Conservation (phyloP, 1,284 basidiomycete genomes). For the Cryptococcus neoformans region DNA sequence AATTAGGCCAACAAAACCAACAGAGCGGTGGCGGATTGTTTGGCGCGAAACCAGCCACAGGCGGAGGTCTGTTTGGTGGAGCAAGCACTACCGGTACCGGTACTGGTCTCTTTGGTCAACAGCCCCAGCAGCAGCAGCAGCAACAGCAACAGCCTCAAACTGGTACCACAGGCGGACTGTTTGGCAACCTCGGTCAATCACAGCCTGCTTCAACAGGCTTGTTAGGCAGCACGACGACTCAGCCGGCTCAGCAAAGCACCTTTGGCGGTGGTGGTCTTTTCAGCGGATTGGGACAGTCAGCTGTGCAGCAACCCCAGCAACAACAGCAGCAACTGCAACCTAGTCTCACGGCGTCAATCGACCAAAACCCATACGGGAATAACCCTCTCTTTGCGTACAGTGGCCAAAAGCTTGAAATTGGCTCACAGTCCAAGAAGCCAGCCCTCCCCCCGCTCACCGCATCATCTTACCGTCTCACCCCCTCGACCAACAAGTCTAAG, state of each 20-base stretch:
- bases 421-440: conserved; percentile 50
- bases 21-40: conserved; percentile 24
- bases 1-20: conserved; percentile 24
- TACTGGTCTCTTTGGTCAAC: conserved; percentile 42
- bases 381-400: conserved; percentile 58
- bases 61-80: conserved; percentile 51
- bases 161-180: conserved; percentile 49
- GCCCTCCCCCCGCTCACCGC: conserved; percentile 49
- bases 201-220: conserved; percentile 38
- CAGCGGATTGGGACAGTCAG: conserved; percentile 40
- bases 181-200: conserved; percentile 45
- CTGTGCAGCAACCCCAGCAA: conserved; percentile 13
- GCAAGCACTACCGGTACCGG: not conserved
- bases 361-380: conserved; percentile 79
- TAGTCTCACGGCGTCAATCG: conserved; percentile 75
- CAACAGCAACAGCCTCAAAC: conserved; percentile 14
- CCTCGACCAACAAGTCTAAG: conserved; percentile 44
- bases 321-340: conserved; percentile 48
- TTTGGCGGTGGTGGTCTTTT: conserved; percentile 27
- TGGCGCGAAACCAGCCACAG: conserved; percentile 18
- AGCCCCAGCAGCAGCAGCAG: conserved; percentile 21
- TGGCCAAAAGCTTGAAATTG: conserved; percentile 43
- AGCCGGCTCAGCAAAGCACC: conserved; percentile 33
- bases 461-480: conserved; percentile 49
- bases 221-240: conserved; percentile 50